Conservation (phyloP, 257 asterid genomes). For the Solanum pimpinellifolium region DNA sequence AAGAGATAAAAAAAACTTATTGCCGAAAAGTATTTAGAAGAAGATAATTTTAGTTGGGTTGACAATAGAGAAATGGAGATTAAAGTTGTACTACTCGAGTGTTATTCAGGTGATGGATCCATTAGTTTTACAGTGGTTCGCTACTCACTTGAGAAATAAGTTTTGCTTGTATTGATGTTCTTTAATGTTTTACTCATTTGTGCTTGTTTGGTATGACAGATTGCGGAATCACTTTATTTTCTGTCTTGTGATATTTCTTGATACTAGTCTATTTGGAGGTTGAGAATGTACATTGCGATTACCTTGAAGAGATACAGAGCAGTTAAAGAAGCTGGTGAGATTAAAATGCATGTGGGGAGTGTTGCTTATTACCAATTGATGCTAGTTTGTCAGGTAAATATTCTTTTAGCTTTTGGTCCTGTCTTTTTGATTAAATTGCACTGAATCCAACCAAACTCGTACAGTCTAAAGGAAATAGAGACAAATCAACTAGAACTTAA, state of each 20-base stretch:
- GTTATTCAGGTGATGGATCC: not conserved
- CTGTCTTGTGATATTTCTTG: not conserved
- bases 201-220: not conserved
- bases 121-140: not conserved
- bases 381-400: constrained; percentile 76
- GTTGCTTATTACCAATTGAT: constrained; percentile 74
- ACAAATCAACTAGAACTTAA: not conserved
- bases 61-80: not conserved
- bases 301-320: constrained; percentile 24
- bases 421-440: not conserved
- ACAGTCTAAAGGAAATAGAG: not conserved
- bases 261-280: constrained; percentile 18
- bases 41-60: not conserved
- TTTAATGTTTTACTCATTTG: not conserved
- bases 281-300: constrained; percentile 65
- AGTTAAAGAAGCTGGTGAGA: constrained; percentile 22
- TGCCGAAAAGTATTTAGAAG: not conserved
- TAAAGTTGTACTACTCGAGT: not conserved
- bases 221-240: not conserved
- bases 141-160: not conserved
- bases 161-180: not conserved
- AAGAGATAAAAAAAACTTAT: not conserved
- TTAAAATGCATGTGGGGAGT: constrained; percentile 63
- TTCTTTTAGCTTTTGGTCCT: not conserved
- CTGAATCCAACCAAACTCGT: not conserved